These are phyloP conservation scores for Emergomyces orientalis DNA, from an alignment of 2,329 filamentous ascomycete species.

Conservation along the genomic window DNA sequence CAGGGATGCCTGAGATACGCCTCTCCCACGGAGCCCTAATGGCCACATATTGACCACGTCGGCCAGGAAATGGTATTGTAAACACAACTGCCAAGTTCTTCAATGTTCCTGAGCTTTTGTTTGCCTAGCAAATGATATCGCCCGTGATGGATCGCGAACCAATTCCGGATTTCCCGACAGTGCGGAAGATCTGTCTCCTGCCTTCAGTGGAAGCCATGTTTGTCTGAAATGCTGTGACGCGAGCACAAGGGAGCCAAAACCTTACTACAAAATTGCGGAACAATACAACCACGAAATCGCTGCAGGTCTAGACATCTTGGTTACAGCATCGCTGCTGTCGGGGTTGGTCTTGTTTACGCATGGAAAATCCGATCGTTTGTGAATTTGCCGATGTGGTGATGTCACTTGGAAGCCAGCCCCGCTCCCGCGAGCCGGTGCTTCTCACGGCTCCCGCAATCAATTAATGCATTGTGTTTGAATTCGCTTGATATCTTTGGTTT, in stretches of 20 bases:
- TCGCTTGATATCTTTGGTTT: neutral
- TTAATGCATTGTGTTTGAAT: neutral
- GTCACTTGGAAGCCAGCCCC: neutral
- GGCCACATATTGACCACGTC: neutral
- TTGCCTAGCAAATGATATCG: neutral
- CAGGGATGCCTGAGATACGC: neutral
- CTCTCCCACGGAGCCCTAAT: neutral
- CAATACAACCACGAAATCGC: neutral
- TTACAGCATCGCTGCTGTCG: neutral
- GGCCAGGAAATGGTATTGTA: neutral
- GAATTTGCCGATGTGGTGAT: neutral
- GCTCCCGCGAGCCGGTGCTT: neutral
- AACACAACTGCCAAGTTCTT: neutral
- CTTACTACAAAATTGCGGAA: neutral
- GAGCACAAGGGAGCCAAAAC: neutral
- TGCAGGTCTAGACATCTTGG: neutral
- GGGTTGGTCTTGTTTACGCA: neutral
- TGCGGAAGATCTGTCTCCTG: neutral
- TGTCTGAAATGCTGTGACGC: slow-evolving; percentile 1
- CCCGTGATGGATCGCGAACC: neutral
- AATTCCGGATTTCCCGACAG: neutral
- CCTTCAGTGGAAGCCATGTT: neutral
- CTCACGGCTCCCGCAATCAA: neutral
- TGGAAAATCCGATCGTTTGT: neutral
- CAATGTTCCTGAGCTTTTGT: neutral